Evolutionary conservation across 345 rosid species (phyloP).

Genomic region (Cochlearia excelsa): DNA sequence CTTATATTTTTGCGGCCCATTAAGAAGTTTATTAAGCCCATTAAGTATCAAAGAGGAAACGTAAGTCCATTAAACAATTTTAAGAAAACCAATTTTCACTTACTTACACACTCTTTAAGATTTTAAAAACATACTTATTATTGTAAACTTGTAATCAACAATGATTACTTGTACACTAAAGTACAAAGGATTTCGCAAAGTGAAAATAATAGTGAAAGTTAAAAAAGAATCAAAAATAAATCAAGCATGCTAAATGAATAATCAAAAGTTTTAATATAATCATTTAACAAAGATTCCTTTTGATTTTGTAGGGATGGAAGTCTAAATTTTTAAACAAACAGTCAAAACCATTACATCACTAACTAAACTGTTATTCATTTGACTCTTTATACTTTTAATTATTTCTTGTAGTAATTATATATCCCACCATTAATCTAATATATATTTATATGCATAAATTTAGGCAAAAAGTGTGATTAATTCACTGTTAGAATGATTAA

Average conservation of each 20-base stretch:
- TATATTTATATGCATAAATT: neutral
- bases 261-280: conserved; percentile 24
- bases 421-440: no score
- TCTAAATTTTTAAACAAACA: no score
- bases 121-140: no score
- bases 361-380: conserved; percentile 2
- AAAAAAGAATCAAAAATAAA: conserved; percentile 10
- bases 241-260: conserved; percentile 38
- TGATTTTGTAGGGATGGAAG: conserved; percentile 23
- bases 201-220: conserved; percentile 28
- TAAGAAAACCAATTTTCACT: no score
- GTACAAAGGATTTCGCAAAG: conserved; percentile 25
- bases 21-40: no score
- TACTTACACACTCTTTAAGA: no score
- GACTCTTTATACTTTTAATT: neutral
- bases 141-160: neutral
- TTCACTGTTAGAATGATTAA: neutral
- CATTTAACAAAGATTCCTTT: conserved; percentile 22
- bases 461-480: neutral
- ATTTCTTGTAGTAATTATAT: no score
- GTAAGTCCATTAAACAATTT: no score
- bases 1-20: no score
- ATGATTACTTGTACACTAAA: conserved; percentile 9
- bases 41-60: no score
- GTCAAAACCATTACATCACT: neutral